phyloP scores from a whole-genome alignment of 768 basidiomycete species.

The Leccinum barrowsii region DNA sequence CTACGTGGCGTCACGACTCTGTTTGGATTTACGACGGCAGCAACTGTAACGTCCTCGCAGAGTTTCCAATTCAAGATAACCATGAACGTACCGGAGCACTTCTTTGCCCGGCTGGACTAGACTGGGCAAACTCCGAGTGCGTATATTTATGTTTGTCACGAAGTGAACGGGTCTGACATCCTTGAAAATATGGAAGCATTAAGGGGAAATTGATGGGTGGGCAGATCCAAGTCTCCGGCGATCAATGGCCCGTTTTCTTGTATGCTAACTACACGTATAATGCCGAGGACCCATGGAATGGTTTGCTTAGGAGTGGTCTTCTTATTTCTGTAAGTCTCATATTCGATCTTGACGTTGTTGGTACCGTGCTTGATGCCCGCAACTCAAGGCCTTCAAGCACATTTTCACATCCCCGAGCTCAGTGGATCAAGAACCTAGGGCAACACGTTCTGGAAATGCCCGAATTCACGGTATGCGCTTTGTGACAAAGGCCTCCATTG shows the following conservation, averaged over 20 bases:
- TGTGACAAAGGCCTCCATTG: neutral
- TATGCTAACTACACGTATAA: neutral
- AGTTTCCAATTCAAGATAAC: no score
- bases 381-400: neutral
- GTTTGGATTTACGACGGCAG: no score
- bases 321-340: neutral
- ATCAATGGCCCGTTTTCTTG: neutral
- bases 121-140: neutral
- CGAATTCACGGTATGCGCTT: neutral
- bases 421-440: neutral
- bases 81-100: neutral
- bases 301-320: neutral
- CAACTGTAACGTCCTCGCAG: no score
- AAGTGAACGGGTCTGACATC: neutral
- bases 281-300: neutral
- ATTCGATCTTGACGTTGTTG: neutral
- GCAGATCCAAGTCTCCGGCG: neutral
- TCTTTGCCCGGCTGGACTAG: neutral
- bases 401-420: neutral
- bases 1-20: no score
- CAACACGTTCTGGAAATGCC: neutral
- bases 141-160: neutral
- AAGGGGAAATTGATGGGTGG: neutral
- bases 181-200: neutral
- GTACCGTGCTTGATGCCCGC: neutral